Percentiles rank a stretch among this genome's conserved stretches.
Conservation (phyloP, 2,329 filamentous ascomycete species). For the Ceratocystis destructans region DNA sequence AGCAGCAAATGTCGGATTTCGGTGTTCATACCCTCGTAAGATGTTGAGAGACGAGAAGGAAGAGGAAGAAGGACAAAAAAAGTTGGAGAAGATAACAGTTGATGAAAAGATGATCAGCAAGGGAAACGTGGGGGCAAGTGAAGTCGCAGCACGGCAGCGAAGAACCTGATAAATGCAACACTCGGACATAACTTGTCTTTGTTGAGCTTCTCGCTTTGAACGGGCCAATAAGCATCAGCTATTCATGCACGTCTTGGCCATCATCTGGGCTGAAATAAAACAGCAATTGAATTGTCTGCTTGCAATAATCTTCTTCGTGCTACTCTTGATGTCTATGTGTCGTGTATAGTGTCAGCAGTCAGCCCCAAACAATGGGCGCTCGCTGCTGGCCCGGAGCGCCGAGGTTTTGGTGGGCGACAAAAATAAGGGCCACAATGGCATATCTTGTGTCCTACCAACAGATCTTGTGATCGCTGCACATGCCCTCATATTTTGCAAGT, state of each 20-base stretch:
- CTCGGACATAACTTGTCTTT: neutral
- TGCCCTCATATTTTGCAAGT: too few species aligned
- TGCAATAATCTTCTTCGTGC: neutral
- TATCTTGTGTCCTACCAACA: too few species aligned
- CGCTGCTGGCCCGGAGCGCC: neutral
- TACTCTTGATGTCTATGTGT: neutral
- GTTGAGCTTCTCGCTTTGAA: neutral
- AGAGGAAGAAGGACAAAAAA: too few species aligned
- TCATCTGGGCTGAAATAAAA: neutral
- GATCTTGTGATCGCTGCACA: neutral
- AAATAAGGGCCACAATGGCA: neutral
- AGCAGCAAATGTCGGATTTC: neutral
- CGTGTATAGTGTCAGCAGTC: neutral
- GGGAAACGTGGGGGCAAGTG: neutral
- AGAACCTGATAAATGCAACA: neutral
- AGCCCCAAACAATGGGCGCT: neutral
- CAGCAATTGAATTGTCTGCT: neutral
- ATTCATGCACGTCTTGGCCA: neutral
- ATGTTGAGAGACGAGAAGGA: too few species aligned
- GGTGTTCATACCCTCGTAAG: neutral
- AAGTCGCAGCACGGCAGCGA: neutral
- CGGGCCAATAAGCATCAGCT: neutral
- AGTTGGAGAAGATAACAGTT: conserved; percentile 3
- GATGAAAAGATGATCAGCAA: neutral
- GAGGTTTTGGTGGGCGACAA: neutral